Evolutionary conservation across 345 rosid species (phyloP), one percentile per base, ranked within the genome.

Genomic region (Citrus reticulata): DNA sequence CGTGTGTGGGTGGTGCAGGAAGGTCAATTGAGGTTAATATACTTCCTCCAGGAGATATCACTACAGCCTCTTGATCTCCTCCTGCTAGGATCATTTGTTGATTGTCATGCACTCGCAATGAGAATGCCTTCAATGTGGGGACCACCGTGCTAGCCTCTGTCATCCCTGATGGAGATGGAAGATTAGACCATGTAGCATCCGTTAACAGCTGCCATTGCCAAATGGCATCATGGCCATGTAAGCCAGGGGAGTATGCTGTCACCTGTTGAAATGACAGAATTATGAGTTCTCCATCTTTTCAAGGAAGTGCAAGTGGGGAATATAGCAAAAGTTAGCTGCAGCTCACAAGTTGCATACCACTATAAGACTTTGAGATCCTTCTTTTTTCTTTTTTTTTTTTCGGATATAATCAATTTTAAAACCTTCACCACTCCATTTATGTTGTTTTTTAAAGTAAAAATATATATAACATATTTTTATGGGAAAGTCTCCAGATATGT

Each of bases 171-270:
- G 97, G 96, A 30, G 98, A 92, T 13, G 98, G 98, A 60, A 93
- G 93, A 81, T 97, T 97, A 25, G 96, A 89, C 98, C 99, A 97
- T 32, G 98, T 94, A 16, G 98, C 99, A 66, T 87, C 98, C 1
- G 98, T 93, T 82, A 86, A 83, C 54, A 88, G 86, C 87, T 91
- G 94, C 97, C 95, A 91, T 71, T 88, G 95, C 92, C 95, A 88
- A 73, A 87, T 46, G 16, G 93, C 91, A 42, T 90, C 96, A 57
- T 91, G 98, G 10, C 98, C 97, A 17, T 91, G 97, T 71, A 86
- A 81, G 73, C 91, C 93, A 71, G 99, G 97, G 78, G 93, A 80
- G 85, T 97, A 97, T 35, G 98, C 90, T 49, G 98, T 91, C 81
- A 97, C 93, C 99, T 94, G 92, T 68, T 80, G 64, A 55, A 57